Evolutionary conservation across 2,329 filamentous ascomycete genomes (phyloP), one percentile per base, ranked within the genome.

Genomic region (Fusarium sp.): DNA sequence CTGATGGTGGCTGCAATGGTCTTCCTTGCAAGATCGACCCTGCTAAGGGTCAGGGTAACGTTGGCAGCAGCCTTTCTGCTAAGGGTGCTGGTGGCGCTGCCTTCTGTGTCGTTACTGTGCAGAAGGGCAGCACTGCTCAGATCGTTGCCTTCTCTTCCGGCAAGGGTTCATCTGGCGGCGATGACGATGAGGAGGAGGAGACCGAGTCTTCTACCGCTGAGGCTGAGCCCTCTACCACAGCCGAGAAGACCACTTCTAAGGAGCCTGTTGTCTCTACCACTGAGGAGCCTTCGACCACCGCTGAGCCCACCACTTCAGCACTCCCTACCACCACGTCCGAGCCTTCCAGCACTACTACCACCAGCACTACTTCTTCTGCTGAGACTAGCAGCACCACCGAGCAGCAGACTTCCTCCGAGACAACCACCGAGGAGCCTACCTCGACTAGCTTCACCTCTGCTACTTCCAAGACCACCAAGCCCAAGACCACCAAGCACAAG

Each of bases 71-170:
- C 20, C 80, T 85, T 23, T 77, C 81, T 33, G 83, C 87, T 41
- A 81, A 81, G 18, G 92, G 92, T 54, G 92, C 92, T 18, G 92
- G 92, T 33, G 90, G 87, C 73, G 88, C 89, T 20, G 83, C 85
- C 44, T 95, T 93, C 81, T 95, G 93, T 75, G 92, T 94, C 50
- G 92, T 93, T 15, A 95, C 92, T 17, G 90, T 94, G 18, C 85
- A 90, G 45, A 87, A 88, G 73, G 92, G 92, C 30, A 80, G 81
- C 50, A 89, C 85, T 59, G 93, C 92, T 45, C 89, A 89, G 75
- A 89, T 95, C 70, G 87, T 93, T 30, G 88, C 93, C 41, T 88
- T 83, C 75, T 84, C 86, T 64, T 45, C 63, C 30, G 84, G 84
- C 42, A 83, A 82, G 7, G 79, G 69, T 40, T 73, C 74, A 18